Conservation (phyloP, 2,329 filamentous ascomycete species). For the Chlorencoelia australis region DNA sequence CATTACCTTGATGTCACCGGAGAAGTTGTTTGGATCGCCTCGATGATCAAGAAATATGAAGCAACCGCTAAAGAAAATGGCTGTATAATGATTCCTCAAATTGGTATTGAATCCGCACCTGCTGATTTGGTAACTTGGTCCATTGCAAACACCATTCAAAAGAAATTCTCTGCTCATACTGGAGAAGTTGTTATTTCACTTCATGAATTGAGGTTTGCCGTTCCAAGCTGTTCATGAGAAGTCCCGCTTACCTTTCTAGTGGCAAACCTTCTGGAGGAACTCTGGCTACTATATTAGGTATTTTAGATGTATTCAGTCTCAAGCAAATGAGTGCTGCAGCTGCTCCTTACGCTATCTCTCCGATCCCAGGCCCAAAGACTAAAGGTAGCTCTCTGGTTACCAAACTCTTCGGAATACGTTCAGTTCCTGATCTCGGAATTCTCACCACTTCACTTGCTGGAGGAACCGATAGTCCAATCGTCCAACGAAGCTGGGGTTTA, state of each 20-base stretch:
- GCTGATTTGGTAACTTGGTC: conserved; percentile 49
- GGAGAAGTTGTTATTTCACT: conserved; percentile 44
- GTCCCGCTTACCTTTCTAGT: conserved; percentile 29
- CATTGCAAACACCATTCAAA: conserved; percentile 37
- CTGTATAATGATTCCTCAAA: conserved; percentile 51
- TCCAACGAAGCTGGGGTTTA: conserved; percentile 55
- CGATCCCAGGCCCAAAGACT: conserved; percentile 32
- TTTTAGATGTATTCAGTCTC: conserved; percentile 43
- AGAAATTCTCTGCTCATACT: conserved; percentile 38
- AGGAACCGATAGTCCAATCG: conserved; percentile 41
- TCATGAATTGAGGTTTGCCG: conserved; percentile 33
- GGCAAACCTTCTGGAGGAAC: conserved; percentile 53
- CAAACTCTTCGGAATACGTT: conserved; percentile 39
- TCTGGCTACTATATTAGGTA: conserved; percentile 52
- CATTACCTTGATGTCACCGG: conserved; percentile 57
- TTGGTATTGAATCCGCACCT: conserved; percentile 52
- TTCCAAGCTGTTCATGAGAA: too few species aligned
- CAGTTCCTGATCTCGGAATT: conserved; percentile 42
- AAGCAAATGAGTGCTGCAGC: conserved; percentile 36
- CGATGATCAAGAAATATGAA: conserved; percentile 52
- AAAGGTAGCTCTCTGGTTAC: conserved; percentile 31
- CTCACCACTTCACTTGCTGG: conserved; percentile 43
- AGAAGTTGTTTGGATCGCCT: conserved; percentile 46
- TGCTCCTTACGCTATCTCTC: conserved; percentile 47
- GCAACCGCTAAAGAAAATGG: conserved; percentile 40